Conservation (phyloP, 2,329 filamentous ascomycete genomes). For the Chaetomium sp. region DNA sequence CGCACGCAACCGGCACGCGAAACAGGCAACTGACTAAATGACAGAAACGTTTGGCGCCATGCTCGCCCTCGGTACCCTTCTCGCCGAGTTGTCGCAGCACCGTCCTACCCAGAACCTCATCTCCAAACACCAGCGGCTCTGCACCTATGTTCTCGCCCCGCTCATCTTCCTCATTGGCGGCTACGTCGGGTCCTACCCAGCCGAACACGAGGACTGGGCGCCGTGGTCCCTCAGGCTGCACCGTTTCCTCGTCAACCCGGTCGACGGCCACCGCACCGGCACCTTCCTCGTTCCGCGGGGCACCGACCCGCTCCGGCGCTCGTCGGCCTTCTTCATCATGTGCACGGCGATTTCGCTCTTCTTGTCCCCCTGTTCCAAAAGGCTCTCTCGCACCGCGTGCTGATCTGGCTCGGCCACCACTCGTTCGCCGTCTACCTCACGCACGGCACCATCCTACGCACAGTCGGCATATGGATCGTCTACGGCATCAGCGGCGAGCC, state of each 20-base stretch:
- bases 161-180: constrained; percentile 48
- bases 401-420: constrained; percentile 58
- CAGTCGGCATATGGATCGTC: constrained; percentile 53
- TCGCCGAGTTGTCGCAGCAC: constrained; percentile 54
- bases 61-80: constrained; percentile 53
- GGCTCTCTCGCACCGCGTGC: constrained; percentile 51
- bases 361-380: constrained; percentile 52
- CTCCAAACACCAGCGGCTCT: constrained; percentile 43
- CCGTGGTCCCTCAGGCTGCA: constrained; percentile 46
- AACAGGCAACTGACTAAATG: constrained; percentile 17
- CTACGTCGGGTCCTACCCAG: constrained; percentile 52
- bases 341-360: constrained; percentile 54
- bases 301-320: constrained; percentile 45
- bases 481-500: constrained; percentile 49
- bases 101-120: constrained; percentile 49
- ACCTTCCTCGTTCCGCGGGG: constrained; percentile 51
- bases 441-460: constrained; percentile 56
- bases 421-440: constrained; percentile 58
- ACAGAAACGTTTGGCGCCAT: constrained; percentile 57
- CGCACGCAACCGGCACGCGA: not conserved
- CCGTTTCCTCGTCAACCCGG: constrained; percentile 40
- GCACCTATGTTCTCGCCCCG: constrained; percentile 39
- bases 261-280: constrained; percentile 42
- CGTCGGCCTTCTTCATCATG: constrained; percentile 52
- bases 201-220: constrained; percentile 52